Evolutionary conservation across 202 grass and related monocot species (phyloP).

Genomic region (Hordeum pubiflorum): DNA sequence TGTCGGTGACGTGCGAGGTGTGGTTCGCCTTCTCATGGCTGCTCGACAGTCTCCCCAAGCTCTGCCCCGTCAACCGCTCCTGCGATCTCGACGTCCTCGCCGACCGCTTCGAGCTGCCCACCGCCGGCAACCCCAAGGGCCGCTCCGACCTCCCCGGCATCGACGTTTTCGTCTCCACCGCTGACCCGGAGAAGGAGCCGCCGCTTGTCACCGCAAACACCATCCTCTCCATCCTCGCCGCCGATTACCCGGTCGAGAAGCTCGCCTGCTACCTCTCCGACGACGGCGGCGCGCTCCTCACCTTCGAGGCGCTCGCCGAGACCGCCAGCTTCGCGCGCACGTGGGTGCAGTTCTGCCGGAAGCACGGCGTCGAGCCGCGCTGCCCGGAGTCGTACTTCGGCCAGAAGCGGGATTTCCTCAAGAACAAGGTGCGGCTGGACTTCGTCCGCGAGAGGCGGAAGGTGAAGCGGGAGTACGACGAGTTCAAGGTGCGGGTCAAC

Average conservation of each 20-base stretch:
- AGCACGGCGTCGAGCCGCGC: slow-evolving; percentile 77
- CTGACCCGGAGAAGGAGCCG: slow-evolving; percentile 89
- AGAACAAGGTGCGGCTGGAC: slow-evolving; percentile 74
- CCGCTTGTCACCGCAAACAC: slow-evolving; percentile 90
- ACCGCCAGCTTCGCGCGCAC: slow-evolving; percentile 66
- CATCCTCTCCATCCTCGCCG: slow-evolving; percentile 85
- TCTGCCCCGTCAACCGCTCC: slow-evolving; percentile 62
- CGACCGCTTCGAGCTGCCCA: slow-evolving; percentile 63
- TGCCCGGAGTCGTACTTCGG: slow-evolving; percentile 72
- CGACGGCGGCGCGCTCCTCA: slow-evolving; percentile 73
- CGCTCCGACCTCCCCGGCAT: slow-evolving; percentile 74
- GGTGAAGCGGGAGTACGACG: slow-evolving; percentile 92
- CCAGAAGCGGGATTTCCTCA: slow-evolving; percentile 63
- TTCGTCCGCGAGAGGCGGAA: slow-evolving; percentile 77
- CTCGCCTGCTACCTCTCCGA: slow-evolving; percentile 85
- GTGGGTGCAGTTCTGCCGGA: slow-evolving; percentile 88
- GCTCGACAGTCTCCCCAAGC: slow-evolving; percentile 84
- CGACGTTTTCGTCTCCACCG: slow-evolving; percentile 82
- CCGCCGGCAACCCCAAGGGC: slow-evolving; percentile 72
- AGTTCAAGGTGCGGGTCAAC: slow-evolving; percentile 88
- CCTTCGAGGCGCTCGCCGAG: slow-evolving; percentile 84
- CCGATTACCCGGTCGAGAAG: slow-evolving; percentile 87
- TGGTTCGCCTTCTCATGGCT: slow-evolving; percentile 99
- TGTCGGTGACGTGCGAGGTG: slow-evolving; percentile 73
- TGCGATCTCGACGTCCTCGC: slow-evolving; percentile 69